Evolutionary conservation across 2,329 filamentous ascomycete species (phyloP).

Genomic region (Neofusicoccum parvum): DNA sequence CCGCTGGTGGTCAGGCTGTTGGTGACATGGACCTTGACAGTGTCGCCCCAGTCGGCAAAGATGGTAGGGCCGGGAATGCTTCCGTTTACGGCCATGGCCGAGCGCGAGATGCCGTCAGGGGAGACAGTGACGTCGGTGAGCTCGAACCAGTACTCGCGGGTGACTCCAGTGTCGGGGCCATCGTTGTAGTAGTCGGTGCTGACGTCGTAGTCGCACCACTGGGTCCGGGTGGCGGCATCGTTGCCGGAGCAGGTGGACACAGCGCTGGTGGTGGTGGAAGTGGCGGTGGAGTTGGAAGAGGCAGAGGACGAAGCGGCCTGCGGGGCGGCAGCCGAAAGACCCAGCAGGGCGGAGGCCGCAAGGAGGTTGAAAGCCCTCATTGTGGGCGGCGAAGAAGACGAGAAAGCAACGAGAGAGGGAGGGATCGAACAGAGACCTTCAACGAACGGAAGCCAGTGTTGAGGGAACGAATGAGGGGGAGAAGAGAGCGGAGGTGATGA

Average conservation of each 20-base stretch:
- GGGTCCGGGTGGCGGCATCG: conserved; percentile 4
- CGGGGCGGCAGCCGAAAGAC: background rate
- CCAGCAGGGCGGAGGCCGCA: conserved; percentile 3
- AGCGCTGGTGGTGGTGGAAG: background rate
- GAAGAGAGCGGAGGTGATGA: background rate
- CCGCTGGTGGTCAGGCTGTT: conserved; percentile 49
- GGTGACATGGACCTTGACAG: conserved; percentile 48
- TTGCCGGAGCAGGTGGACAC: conserved; percentile 17
- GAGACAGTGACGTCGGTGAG: conserved; percentile 54
- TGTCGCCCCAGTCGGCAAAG: conserved; percentile 47
- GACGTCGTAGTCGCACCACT: conserved; percentile 54
- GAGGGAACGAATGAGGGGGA: background rate
- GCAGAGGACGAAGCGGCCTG: background rate
- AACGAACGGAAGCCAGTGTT: background rate
- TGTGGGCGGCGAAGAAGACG: background rate
- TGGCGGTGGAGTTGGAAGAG: background rate
- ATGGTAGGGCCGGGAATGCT: conserved; percentile 20
- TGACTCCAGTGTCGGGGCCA: conserved; percentile 57
- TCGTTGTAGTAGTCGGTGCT: conserved; percentile 56
- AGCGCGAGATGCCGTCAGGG: conserved; percentile 59
- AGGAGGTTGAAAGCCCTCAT: conserved; percentile 7
- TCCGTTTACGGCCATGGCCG: conserved; percentile 10
- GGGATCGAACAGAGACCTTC: background rate
- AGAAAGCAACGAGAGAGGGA: background rate
- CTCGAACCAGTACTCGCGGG: conserved; percentile 57